Base-by-base conservation (phyloP, 805 yeast species). In the Candida coquimbonensis region DNA sequence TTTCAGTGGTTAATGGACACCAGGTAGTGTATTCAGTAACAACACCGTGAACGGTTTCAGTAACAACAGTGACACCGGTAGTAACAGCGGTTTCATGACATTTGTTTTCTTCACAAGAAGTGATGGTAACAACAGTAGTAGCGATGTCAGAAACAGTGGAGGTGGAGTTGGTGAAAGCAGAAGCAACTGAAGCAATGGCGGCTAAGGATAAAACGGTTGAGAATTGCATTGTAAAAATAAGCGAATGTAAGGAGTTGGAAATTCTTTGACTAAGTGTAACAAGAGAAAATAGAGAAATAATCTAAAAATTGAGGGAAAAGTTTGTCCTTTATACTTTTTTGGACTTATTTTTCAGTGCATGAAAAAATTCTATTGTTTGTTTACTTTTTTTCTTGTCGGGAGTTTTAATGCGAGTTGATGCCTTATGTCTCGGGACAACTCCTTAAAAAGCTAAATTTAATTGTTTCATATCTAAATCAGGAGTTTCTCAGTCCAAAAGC, bases 161-260 rank as follows among this genome's bases (percentile, higher is more conserved):
- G 24, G 43, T 37, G 32, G 41, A 38, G 32, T 43, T 38, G 2
- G 31, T 11, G 26, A 49, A 55, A 46, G 65, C 60, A 44, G 61
- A 39, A 38, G 31, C 31, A 29, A 61, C 58, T 33, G 53, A 58
- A 47, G 63, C 48, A 45, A 59, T 58, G 39, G 52, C 52, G 43
- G 60, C 53, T 40, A 53, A 56, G 45, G 51, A 49, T 56, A 60
- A 47, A 46, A 54, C 55, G 56, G 51, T 47, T 55, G 57, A 57
- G 69, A 64, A 61, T 64, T 63, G 64, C 67, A 66, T 64, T 60
- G 48, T 55, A 26, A 27, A 41, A 35, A 50, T 50, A 55, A 55
- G 63, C 59, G 62, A 57, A 43, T 49, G 64, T 57, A 52, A 36
- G 49, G 17, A 46, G 54, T 64, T 53, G 47, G 66, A 51, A 44